Conservation (phyloP, 768 basidiomycete genomes). For the Tricholomella constricta region DNA sequence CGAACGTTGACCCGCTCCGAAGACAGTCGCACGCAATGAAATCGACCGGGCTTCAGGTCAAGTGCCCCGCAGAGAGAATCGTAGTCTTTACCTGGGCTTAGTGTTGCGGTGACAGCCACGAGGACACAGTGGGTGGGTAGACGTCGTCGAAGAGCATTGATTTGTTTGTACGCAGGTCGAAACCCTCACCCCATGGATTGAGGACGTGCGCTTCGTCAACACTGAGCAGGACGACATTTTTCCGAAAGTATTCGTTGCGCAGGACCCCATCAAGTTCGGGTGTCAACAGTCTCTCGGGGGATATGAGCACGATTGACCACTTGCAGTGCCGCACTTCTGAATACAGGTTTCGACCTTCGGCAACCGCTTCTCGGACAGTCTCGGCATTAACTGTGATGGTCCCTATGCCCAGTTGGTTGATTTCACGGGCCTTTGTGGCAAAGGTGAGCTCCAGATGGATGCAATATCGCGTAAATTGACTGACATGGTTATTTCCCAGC, state of each 20-base stretch:
- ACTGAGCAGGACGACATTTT: slow-evolving; percentile 23
- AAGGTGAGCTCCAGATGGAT: too few relatives aligned
- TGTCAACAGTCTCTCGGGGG: slow-evolving; percentile 19
- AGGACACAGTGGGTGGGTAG: slow-evolving; percentile 19
- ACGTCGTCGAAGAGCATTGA: slow-evolving; percentile 13
- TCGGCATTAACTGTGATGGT: slow-evolving; percentile 22
- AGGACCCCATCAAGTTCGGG: slow-evolving; percentile 18
- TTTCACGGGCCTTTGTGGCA: slow-evolving; percentile 17
- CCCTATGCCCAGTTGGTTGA: slow-evolving; percentile 17
- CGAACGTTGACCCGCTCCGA: slow-evolving; percentile 5
- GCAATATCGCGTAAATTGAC: too few relatives aligned
- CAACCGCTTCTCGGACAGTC: slow-evolving; percentile 10
- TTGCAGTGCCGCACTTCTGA: slow-evolving; percentile 18
- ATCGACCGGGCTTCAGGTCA: slow-evolving; percentile 4
- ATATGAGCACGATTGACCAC: slow-evolving; percentile 23
- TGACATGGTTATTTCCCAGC: too few relatives aligned
- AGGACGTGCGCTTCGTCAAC: slow-evolving; percentile 27
- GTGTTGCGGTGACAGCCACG: slow-evolving; percentile 17
- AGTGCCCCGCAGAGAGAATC: slow-evolving; percentile 9
- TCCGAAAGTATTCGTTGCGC: slow-evolving; percentile 15
- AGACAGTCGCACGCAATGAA: neutral
- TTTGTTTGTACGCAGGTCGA: slow-evolving; percentile 21
- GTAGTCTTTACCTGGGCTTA: slow-evolving; percentile 9
- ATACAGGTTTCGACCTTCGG: slow-evolving; percentile 19
- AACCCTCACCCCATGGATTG: slow-evolving; percentile 24